These are phyloP conservation scores for Corymbia maculata DNA, from an alignment of 345 rosid genomes.

Conservation along the genomic window DNA sequence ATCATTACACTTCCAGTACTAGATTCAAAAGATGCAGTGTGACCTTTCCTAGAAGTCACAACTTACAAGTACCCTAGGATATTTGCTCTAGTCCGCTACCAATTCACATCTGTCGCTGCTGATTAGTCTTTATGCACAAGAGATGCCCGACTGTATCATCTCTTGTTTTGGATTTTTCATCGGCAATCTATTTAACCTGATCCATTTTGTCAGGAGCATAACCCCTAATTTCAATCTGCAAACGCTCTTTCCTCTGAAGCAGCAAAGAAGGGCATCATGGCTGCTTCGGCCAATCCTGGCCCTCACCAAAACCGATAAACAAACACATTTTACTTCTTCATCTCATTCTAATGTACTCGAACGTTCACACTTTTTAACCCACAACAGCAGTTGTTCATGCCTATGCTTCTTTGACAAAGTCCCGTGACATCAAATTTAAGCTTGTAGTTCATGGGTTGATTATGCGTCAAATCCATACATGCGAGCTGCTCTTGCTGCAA, in stretches of 20 bases:
- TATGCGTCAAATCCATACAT: background rate
- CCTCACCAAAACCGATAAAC: background rate
- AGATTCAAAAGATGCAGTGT: background rate
- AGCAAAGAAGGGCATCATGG: background rate
- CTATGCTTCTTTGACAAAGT: background rate
- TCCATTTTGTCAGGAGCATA: background rate
- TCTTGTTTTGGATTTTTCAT: background rate
- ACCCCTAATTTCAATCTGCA: background rate
- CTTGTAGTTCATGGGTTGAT: background rate
- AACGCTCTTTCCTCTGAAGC: background rate
- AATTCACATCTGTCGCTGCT: background rate
- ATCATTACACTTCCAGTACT: background rate
- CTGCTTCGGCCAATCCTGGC: background rate
- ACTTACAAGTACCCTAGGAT: background rate
- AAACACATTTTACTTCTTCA: background rate
- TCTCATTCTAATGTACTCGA: background rate
- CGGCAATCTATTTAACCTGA: no score
- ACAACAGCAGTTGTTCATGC: background rate
- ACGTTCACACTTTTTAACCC: background rate
- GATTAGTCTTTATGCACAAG: background rate
- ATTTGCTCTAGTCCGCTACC: background rate
- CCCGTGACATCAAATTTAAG: background rate
- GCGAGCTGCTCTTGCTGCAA: background rate
- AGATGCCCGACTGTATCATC: background rate
- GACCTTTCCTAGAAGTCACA: background rate